A percentile compares a stretch with the other conserved stretches of the same genome.
Evolutionary conservation across 352 stramenopile genomes (phyloP).

Genomic region (Pythium folliculosum): DNA sequence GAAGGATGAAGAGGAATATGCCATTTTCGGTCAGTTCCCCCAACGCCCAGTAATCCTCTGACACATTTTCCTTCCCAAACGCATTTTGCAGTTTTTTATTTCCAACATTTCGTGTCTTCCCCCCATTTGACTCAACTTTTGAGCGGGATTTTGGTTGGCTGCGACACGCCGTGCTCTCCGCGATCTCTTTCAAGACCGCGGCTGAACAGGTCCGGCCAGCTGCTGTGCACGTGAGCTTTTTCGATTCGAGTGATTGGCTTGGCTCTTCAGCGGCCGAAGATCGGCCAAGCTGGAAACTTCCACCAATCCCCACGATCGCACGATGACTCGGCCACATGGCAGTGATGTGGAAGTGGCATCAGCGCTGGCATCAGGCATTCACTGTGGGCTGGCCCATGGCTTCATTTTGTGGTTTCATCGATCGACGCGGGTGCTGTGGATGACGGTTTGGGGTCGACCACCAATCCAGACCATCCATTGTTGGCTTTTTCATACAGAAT

Average conservation of each 20-base stretch:
- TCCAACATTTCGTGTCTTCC: neutral
- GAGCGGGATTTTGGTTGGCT: neutral
- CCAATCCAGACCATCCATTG: neutral
- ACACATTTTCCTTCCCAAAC: neutral
- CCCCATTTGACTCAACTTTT: too few relatives aligned
- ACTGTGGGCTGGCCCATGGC: conserved; percentile 1
- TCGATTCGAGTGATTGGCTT: neutral
- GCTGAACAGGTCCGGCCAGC: neutral
- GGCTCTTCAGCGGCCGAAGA: too few relatives aligned
- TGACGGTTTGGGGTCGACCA: neutral
- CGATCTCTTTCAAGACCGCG: neutral
- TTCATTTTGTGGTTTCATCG: conserved; percentile 4
- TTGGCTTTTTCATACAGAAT: neutral
- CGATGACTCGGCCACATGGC: conserved; percentile 3
- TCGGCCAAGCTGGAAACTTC: neutral
- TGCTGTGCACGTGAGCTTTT: neutral
- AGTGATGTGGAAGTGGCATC: conserved; percentile 6
- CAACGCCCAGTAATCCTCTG: too few relatives aligned
- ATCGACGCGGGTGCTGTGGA: conserved; percentile 1
- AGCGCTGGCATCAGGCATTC: conserved; percentile 11
- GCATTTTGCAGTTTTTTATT: neutral
- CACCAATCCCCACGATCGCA: conserved; percentile 8
- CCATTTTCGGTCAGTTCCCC: neutral
- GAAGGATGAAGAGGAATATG: neutral
- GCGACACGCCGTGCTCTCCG: conserved; percentile 1